A percentile compares a stretch with the other conserved stretches of the same genome.
These are phyloP conservation scores for Meira nashicola DNA, from an alignment of 1,284 basidiomycete genomes.

Conservation along the genomic window DNA sequence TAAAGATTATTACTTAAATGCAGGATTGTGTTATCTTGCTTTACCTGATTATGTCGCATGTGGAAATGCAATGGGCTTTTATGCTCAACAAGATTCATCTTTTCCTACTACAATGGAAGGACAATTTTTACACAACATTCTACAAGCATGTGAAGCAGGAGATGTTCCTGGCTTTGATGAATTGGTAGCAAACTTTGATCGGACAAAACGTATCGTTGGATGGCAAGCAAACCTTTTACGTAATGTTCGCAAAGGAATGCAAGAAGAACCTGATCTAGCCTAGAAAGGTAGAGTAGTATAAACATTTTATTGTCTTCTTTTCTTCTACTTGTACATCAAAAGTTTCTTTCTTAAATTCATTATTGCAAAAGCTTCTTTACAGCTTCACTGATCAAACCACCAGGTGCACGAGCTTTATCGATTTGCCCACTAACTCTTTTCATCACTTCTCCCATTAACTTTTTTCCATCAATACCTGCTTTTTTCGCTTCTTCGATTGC, in stretches of 20 bases:
- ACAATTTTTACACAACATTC: constrained; percentile 45
- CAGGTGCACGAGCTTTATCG: constrained; percentile 4
- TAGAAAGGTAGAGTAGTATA: constrained; percentile 8
- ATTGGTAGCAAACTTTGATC: constrained; percentile 47
- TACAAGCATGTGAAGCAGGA: constrained; percentile 45
- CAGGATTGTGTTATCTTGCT: constrained; percentile 82
- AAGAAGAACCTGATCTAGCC: constrained; percentile 50
- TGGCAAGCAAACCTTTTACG: constrained; percentile 47
- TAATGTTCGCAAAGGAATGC: constrained; percentile 40
- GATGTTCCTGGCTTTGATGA: constrained; percentile 43
- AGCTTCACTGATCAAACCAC: background rate
- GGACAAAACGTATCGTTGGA: constrained; percentile 43
- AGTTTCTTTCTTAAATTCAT: background rate
- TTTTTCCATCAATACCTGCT: constrained; percentile 4
- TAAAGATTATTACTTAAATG: constrained; percentile 92
- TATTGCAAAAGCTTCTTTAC: constrained; percentile 2
- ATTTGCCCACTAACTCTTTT: background rate
- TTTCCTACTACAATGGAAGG: constrained; percentile 51
- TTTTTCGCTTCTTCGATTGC: constrained; percentile 5
- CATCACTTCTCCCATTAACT: constrained; percentile 9
- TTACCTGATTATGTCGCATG: constrained; percentile 59
- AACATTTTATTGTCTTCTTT: background rate
- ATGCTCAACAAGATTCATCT: constrained; percentile 46
- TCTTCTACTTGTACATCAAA: constrained; percentile 1
- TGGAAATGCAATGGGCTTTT: constrained; percentile 49